A percentile compares a stretch with the other conserved stretches of the same genome.
phyloP scores from a whole-genome alignment of 2,329 filamentous ascomycete species.

The Neonectria sp. region DNA sequence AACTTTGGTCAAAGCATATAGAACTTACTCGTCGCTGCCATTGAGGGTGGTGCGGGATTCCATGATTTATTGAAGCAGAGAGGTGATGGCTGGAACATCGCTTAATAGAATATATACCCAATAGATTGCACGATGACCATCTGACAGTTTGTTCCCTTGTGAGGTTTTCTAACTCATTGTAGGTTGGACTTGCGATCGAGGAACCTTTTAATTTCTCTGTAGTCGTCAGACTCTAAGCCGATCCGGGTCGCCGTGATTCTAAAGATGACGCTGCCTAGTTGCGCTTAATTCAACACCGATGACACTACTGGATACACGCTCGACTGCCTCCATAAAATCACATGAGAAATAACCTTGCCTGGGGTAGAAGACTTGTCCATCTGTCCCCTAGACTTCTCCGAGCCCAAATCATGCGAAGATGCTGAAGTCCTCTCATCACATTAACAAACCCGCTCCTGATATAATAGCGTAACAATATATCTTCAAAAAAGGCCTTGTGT shows the following conservation, averaged over 20 bases:
- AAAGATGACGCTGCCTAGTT: no score
- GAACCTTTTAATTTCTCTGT: not conserved
- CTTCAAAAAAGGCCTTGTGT: no score
- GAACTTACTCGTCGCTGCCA: not conserved
- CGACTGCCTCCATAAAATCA: not conserved
- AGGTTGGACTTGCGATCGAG: not conserved
- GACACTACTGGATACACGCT: not conserved
- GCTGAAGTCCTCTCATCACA: no score
- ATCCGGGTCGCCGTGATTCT: no score
- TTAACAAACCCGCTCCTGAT: no score
- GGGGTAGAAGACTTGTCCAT: constrained; percentile 34
- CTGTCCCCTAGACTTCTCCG: constrained; percentile 17
- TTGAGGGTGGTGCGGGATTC: not conserved
- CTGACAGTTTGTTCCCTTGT: not conserved
- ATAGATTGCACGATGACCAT: not conserved
- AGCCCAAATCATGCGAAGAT: constrained; percentile 20
- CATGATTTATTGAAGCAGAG: not conserved
- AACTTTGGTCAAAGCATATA: not conserved
- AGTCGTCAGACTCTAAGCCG: not conserved
- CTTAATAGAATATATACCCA: constrained; percentile 14
- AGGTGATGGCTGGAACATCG: constrained; percentile 23
- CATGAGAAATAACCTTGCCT: constrained; percentile 34
- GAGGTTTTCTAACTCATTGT: not conserved
- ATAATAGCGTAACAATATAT: no score
- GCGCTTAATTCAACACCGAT: not conserved